Percentiles rank a stretch among this genome's conserved stretches.
phyloP scores from a whole-genome alignment of 495 filamentous ascomycete species.

The Penicillium crystallinum region DNA sequence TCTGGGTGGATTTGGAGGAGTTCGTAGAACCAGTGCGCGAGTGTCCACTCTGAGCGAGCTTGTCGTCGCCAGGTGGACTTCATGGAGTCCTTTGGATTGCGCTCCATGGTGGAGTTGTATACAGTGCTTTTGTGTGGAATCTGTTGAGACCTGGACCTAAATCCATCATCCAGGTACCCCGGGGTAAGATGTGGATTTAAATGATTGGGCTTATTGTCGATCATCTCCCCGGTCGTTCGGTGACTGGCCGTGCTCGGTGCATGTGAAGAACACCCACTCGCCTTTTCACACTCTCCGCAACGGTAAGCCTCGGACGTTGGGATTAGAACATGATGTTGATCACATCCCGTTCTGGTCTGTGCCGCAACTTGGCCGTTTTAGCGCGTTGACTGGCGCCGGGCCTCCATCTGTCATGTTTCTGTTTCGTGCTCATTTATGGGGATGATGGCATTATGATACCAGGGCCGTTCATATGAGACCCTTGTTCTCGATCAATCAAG shows the following conservation, averaged over 20 bases:
- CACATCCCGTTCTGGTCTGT: conserved; percentile 8
- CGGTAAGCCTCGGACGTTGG: conserved; percentile 19
- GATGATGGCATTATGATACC: conserved; percentile 1
- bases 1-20: conserved; percentile 27
- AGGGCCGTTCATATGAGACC: not conserved
- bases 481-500: not conserved
- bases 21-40: conserved; percentile 33
- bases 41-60: conserved; percentile 25
- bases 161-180: not conserved
- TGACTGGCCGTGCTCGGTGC: conserved; percentile 1
- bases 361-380: conserved; percentile 4
- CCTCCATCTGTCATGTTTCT: not conserved
- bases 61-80: conserved; percentile 33
- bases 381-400: conserved; percentile 6
- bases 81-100: conserved; percentile 32
- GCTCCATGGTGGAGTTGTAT: conserved; percentile 15
- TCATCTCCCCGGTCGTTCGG: conserved; percentile 10
- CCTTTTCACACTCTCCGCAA: conserved; percentile 16
- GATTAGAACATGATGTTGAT: conserved; percentile 17
- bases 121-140: too few species aligned
- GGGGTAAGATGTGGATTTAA: conserved; percentile 10
- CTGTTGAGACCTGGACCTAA: too few species aligned
- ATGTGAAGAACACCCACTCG: conserved; percentile 19
- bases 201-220: conserved; percentile 5
- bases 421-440: not conserved